Conservation (phyloP, 305 asterid genomes). For the Solanum hybrid region DNA sequence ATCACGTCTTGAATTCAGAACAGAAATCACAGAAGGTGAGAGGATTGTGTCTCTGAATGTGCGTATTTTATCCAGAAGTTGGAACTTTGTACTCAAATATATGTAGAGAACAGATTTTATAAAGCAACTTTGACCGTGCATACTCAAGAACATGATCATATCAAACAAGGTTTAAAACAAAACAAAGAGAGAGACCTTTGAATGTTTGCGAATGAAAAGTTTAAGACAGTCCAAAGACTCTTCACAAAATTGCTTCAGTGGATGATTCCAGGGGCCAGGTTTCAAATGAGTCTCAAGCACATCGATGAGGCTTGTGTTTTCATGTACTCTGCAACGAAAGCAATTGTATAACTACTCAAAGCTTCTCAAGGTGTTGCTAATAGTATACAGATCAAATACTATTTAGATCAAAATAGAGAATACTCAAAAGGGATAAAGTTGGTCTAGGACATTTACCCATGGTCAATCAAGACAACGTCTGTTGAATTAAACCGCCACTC, state of each 20-base stretch:
- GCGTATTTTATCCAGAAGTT: neutral
- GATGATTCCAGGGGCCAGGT: conserved; percentile 75
- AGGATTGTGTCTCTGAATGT: neutral
- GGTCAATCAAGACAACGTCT: conserved; percentile 54
- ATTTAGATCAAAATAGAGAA: neutral
- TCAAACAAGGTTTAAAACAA: neutral
- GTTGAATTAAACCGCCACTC: conserved; percentile 81
- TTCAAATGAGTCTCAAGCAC: conserved; percentile 61
- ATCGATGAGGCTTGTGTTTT: conserved; percentile 37
- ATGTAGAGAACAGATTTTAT: neutral
- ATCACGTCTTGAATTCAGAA: neutral
- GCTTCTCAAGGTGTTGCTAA: neutral
- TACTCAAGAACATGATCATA: neutral
- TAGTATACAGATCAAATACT: neutral
- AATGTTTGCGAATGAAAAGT: conserved; percentile 58
- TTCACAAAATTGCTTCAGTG: conserved; percentile 55
- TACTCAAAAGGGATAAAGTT: neutral
- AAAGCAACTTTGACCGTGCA: neutral
- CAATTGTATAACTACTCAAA: conserved; percentile 14
- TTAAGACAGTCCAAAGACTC: conserved; percentile 51
- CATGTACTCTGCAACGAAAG: conserved; percentile 49
- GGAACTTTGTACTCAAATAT: neutral
- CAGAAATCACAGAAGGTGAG: neutral
- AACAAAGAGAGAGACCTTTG: conserved; percentile 43
- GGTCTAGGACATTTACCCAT: conserved; percentile 47